phyloP scores from a whole-genome alignment of 176 grass and related monocot genomes.

The Carex kokanica region DNA sequence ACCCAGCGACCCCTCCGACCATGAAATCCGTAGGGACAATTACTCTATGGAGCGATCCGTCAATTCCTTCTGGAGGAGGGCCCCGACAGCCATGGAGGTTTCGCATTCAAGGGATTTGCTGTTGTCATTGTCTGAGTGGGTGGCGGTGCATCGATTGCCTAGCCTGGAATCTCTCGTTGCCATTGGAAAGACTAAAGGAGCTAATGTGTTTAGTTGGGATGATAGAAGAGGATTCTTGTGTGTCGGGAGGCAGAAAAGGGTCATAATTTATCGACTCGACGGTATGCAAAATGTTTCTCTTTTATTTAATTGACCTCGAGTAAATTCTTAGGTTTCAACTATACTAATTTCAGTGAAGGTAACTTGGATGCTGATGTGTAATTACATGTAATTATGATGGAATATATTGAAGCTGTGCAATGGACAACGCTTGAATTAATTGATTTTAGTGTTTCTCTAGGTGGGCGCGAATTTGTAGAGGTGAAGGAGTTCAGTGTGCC shows the following conservation, averaged over 20 bases:
- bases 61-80: conserved; percentile 59
- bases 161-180: conserved; percentile 76
- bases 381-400: conserved; percentile 13
- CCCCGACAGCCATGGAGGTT: conserved; percentile 74
- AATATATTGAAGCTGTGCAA: conserved; percentile 29
- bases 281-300: conserved; percentile 36
- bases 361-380: background rate
- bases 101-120: conserved; percentile 66
- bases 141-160: conserved; percentile 83
- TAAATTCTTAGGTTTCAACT: background rate
- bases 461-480: conserved; percentile 88
- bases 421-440: background rate
- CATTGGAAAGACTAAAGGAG: conserved; percentile 85
- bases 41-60: conserved; percentile 66
- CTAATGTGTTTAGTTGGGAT: conserved; percentile 80
- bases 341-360: background rate
- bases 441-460: conserved; percentile 34
- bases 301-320: background rate
- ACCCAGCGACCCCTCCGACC: conserved; percentile 17
- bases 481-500: conserved; percentile 92
- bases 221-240: conserved; percentile 70
- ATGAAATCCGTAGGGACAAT: conserved; percentile 61
- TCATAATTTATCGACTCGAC: conserved; percentile 83
- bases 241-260: conserved; percentile 75
- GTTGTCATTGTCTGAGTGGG: conserved; percentile 81